These are phyloP conservation scores for Lodderomyces pseudojiufengensis DNA, from an alignment of 1,139 yeast species.

Conservation along the genomic window DNA sequence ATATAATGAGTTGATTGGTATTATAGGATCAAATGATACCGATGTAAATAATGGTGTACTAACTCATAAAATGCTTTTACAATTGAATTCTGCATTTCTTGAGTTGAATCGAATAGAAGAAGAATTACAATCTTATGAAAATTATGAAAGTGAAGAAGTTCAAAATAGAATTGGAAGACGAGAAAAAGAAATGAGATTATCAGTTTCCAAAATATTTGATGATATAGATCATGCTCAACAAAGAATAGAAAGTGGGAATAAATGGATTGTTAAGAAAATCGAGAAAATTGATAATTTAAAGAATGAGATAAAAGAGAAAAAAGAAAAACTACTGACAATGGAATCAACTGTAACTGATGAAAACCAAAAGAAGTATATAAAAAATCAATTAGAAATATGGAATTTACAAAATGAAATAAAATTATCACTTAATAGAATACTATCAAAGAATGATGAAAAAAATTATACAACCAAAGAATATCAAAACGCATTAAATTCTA, in stretches of 20 bases:
- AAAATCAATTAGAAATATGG: constrained; percentile 38
- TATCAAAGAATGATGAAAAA: constrained; percentile 49
- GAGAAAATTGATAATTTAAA: constrained; percentile 29
- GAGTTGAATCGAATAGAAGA: constrained; percentile 24
- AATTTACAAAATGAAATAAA: constrained; percentile 36
- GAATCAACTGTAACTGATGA: constrained; percentile 12
- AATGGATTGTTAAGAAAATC: constrained; percentile 32
- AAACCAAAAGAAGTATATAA: constrained; percentile 16
- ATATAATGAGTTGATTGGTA: constrained; percentile 57
- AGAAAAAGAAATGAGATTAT: constrained; percentile 26
- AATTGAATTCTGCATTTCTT: constrained; percentile 30
- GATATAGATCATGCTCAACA: constrained; percentile 39
- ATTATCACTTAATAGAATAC: constrained; percentile 31
- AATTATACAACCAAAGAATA: constrained; percentile 67
- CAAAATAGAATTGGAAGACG: constrained; percentile 32
- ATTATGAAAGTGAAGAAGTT: constrained; percentile 22
- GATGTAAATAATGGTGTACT: constrained; percentile 20
- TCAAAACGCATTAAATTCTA: constrained; percentile 54
- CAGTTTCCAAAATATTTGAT: constrained; percentile 25
- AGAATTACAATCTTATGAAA: constrained; percentile 25
- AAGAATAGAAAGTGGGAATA: constrained; percentile 40
- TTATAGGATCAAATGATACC: constrained; percentile 26
- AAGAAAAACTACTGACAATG: constrained; percentile 17
- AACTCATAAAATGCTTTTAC: constrained; percentile 37
- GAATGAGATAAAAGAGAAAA: constrained; percentile 19